Evolutionary conservation across 2,329 filamentous ascomycete genomes (phyloP).

Genomic region (Alternaria longipes): DNA sequence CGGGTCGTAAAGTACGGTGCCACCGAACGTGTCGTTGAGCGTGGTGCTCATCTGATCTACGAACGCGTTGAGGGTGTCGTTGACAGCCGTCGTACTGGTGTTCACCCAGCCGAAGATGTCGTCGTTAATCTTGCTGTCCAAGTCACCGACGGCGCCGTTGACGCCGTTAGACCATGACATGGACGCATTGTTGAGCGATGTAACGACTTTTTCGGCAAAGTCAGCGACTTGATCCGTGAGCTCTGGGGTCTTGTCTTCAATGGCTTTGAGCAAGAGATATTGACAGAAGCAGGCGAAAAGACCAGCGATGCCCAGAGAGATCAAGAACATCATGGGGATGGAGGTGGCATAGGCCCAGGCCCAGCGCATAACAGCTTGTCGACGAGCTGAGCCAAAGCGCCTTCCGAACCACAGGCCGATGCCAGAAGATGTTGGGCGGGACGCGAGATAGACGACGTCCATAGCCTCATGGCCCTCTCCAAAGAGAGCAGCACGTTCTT

Average conservation of each 20-base stretch:
- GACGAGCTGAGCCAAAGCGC: conserved; percentile 69
- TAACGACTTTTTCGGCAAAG: conserved; percentile 81
- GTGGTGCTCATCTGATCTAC: conserved; percentile 78
- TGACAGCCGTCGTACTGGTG: conserved; percentile 82
- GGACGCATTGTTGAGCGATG: conserved; percentile 76
- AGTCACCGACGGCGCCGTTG: conserved; percentile 73
- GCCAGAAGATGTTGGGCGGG: conserved; percentile 77
- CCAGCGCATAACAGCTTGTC: conserved; percentile 81
- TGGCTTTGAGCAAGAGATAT: conserved; percentile 75
- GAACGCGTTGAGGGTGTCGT: conserved; percentile 84
- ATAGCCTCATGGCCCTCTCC: conserved; percentile 77
- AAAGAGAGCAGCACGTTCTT: conserved; percentile 73
- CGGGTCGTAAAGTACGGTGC: conserved; percentile 79
- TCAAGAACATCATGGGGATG: conserved; percentile 81
- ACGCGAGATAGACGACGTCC: conserved; percentile 88
- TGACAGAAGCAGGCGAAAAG: conserved; percentile 86
- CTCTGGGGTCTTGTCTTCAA: conserved; percentile 79
- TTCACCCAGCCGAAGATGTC: conserved; percentile 89
- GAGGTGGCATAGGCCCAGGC: conserved; percentile 88
- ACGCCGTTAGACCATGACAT: conserved; percentile 78
- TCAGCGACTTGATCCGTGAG: conserved; percentile 77
- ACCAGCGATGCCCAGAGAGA: conserved; percentile 82
- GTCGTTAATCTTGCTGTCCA: conserved; percentile 78
- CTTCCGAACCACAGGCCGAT: conserved; percentile 75
- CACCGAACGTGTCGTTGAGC: conserved; percentile 80